Evolutionary conservation across 2,329 filamentous ascomycete species (phyloP), one percentile per base, ranked within the genome.

Genomic region (Scedosporium dehoogii): DNA sequence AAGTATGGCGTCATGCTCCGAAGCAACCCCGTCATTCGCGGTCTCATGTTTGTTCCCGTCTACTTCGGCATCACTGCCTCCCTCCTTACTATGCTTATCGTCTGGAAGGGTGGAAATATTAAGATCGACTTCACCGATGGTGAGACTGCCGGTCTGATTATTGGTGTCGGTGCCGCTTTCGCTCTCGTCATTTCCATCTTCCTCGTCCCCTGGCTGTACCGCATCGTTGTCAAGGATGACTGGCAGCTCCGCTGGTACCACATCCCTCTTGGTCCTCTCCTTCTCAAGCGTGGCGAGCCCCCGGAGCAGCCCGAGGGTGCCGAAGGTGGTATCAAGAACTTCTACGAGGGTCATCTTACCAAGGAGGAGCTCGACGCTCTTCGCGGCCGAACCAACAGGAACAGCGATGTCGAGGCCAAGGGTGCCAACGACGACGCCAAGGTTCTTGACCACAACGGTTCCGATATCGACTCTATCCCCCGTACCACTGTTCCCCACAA

Each of bases 51-150:
- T 7, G 78, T 85, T 0, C 83, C 83, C n/a, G 64, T 85, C 63
- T 86, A 84, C 73, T 85, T 85, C 68, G 81, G 75, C 68, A 67
- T 85, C 53, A 84, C 83, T 0, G 77, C 79, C n/a, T 76, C 77
- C n/a, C 77, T 85, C 12, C 74, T 85, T 16, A 76, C 78, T 67
- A 83, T 89, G 70, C 82, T 88, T 64, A 82, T 89, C 63, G 78
- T 88, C 65, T 81, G 78, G 78, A 81, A 81, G 71, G 79, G 78
- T 44, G 79, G 75, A 42, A 70, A 69, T 64, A 78, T 78, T 67
- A 67, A 71, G 56, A 70, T 85, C 64, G 74, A 2, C 27, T 62
- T 67, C 23, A 65, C 27, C 44, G 62, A 61, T 41, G 70, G 69
- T 6, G 73, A 78, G 65, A 74, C 80, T 29, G 75, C 74, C 23